phyloP scores from a whole-genome alignment of 1,139 yeast genomes.

The Insectozyma bohioensis region DNA sequence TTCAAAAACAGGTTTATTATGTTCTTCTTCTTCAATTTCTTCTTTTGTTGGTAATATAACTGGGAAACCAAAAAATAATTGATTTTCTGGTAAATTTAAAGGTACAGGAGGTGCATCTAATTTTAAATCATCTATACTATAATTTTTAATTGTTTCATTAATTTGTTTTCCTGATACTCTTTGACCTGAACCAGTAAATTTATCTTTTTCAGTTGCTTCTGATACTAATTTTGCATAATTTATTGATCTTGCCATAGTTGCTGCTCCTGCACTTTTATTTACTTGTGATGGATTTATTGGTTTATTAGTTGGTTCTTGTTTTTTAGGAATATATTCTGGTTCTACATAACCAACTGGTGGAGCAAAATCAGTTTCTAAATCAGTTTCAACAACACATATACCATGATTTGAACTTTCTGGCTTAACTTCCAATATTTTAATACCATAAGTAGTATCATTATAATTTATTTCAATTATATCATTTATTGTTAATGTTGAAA shows the following conservation, averaged over 20 bases:
- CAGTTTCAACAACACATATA: constrained; percentile 95
- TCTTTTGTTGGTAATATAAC: constrained; percentile 66
- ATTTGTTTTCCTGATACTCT: constrained; percentile 67
- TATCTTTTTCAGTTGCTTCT: constrained; percentile 25
- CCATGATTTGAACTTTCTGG: constrained; percentile 69
- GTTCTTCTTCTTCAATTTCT: constrained; percentile 30
- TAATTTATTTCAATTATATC: constrained; percentile 87
- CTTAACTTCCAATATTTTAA: constrained; percentile 82
- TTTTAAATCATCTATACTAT: constrained; percentile 41
- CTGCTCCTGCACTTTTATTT: constrained; percentile 50
- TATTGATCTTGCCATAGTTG: constrained; percentile 79
- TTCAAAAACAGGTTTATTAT: constrained; percentile 33
- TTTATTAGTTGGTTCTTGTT: constrained; percentile 30
- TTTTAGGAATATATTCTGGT: constrained; percentile 57
- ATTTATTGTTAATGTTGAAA: constrained; percentile 80
- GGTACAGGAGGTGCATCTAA: constrained; percentile 68
- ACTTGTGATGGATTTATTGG: constrained; percentile 38
- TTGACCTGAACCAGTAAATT: constrained; percentile 67
- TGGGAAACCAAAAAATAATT: constrained; percentile 92
- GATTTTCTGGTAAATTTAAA: constrained; percentile 74
- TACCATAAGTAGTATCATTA: constrained; percentile 75
- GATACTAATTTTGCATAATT: constrained; percentile 63
- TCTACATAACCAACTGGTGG: constrained; percentile 99
- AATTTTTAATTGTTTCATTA: constrained; percentile 13
- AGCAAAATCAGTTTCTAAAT: constrained; percentile 95